Evolutionary conservation across 306 rosid species (phyloP), one percentile per base, ranked within the genome.

Genomic region (Ormosia semicastrata): DNA sequence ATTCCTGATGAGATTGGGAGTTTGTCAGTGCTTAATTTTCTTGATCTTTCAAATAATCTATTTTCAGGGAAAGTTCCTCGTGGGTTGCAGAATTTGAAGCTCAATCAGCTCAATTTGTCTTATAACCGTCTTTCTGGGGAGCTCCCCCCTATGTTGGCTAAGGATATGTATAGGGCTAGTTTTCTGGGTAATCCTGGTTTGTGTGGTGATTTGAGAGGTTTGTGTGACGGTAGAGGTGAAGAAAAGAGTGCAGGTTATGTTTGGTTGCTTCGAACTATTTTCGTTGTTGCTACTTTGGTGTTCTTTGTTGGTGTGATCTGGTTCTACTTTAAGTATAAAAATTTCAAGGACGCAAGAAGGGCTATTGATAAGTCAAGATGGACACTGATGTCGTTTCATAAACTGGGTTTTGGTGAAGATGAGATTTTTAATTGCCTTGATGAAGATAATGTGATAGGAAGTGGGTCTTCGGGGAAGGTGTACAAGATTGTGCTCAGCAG

Each of bases 301-400:
- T 87, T 95, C 54, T 39, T 89, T 5, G 83, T 87, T 12, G 99
- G 98, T 10, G 91, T 91, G 62, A 87, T 89, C 66, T 84, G 91
- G 91, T 90, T 95, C 76, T 94, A 87, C 88, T 72, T 93, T 12
- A 92, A 86, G 89, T 93, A 93, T 84, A 86, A 81, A 83, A 90
- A 78, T 62, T 92, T 89, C 86, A 86, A 92, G 78, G 86, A 66
- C 14, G 87, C 93, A 0, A 87, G 57, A 46, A 84, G 89, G 77
- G 86, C 91, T 2, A 60, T 87, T 18, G 95, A 89, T 76, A 88
- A 89, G 46, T 93, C 98, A 0, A 93, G 90, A 70, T 95, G 98
- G 99, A 95, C 94, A 0, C 34, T 95, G 85, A 90, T 89, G 92
- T 95, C 99, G 30, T 95, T 95, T 77, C 99, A 95, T 84, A 95